Percentiles rank a stretch among this genome's conserved stretches.
Evolutionary conservation across 768 basidiomycete species (phyloP).

Genomic region (Rossbeevera mucosa): DNA sequence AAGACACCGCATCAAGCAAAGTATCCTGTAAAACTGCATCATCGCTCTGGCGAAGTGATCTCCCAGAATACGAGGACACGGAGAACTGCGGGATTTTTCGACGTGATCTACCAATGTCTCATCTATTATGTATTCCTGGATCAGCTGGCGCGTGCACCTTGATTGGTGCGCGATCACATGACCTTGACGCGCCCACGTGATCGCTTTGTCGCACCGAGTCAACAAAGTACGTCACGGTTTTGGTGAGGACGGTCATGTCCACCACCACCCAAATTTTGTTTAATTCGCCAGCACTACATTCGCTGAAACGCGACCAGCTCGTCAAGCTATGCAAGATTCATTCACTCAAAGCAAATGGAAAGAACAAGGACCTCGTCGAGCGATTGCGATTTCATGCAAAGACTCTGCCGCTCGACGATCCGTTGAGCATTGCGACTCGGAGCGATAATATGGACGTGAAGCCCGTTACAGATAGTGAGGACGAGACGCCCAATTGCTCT

Average conservation of each 20-base stretch:
- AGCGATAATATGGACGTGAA: constrained; percentile 40
- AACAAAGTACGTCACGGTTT: constrained; percentile 17
- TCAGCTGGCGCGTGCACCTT: constrained; percentile 4
- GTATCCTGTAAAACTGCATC: constrained; percentile 1
- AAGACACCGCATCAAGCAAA: neutral
- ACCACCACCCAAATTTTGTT: constrained; percentile 76
- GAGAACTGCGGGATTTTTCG: neutral
- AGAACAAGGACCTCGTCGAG: constrained; percentile 70
- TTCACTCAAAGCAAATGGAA: constrained; percentile 72
- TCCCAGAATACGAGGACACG: neutral
- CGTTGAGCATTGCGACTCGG: constrained; percentile 50
- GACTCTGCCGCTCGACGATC: constrained; percentile 54
- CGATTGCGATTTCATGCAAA: constrained; percentile 64
- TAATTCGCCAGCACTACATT: constrained; percentile 79
- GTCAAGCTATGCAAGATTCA: constrained; percentile 83
- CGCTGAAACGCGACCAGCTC: constrained; percentile 80
- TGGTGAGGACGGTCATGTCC: constrained; percentile 49
- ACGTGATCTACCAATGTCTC: constrained; percentile 9
- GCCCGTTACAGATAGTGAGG: constrained; percentile 30
- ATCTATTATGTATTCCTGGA: constrained; percentile 11
- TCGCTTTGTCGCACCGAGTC: constrained; percentile 5
- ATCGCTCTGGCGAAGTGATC: neutral
- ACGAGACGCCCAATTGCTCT: constrained; percentile 26
- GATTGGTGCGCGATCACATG: constrained; percentile 16
- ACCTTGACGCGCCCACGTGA: constrained; percentile 16